phyloP scores from a whole-genome alignment of 164 flowering plant genomes.

The Aristolochia fimbriata region DNA sequence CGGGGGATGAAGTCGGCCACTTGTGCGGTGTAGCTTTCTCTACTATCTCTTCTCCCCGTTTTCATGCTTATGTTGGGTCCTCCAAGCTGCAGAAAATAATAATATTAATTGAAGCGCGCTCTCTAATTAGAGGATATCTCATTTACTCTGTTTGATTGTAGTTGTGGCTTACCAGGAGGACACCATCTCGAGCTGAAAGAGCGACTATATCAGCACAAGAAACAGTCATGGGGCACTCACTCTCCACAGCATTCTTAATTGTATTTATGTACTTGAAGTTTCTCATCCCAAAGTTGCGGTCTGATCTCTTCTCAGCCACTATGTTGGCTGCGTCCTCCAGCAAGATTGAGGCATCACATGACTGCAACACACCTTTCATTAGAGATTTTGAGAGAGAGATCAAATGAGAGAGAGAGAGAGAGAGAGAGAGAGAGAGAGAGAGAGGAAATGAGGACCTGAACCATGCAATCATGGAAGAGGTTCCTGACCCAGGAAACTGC shows the following conservation, averaged over 20 bases:
- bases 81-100: constrained; percentile 36
- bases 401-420: no score
- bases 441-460: constrained; percentile 33
- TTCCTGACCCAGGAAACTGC: constrained; percentile 82
- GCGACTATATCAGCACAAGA: constrained; percentile 90
- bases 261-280: constrained; percentile 60
- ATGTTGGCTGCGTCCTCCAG: constrained; percentile 28
- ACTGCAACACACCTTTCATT: constrained; percentile 21
- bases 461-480: constrained; percentile 86
- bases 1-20: constrained; percentile 49
- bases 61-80: constrained; percentile 64
- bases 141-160: no score
- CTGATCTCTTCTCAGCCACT: constrained; percentile 46
- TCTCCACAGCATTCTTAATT: constrained; percentile 67
- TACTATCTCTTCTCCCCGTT: constrained; percentile 69
- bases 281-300: constrained; percentile 78
- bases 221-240: constrained; percentile 61
- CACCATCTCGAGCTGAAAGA: constrained; percentile 80
- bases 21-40: constrained; percentile 32
- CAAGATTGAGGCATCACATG: constrained; percentile 81
- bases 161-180: constrained; percentile 33
- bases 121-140: no score
- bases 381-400: neutral
- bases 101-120: no score
- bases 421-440: constrained; percentile 4